phyloP scores from a whole-genome alignment of 345 rosid species.

The Salix dunnii region DNA sequence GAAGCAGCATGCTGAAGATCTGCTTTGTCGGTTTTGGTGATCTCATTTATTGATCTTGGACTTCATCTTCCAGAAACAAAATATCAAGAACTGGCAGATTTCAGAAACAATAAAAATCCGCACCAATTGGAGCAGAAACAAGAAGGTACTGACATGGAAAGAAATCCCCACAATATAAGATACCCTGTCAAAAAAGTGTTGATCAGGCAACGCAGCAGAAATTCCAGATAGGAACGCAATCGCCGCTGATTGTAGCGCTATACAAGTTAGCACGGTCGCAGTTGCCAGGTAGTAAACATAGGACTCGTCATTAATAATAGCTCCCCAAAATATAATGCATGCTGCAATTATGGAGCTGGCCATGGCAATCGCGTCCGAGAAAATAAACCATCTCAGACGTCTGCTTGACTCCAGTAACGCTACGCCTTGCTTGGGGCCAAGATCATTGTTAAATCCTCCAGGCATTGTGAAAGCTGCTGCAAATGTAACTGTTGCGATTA shows the following conservation, averaged over 20 bases:
- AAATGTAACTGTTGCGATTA: constrained; percentile 1
- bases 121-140: neutral
- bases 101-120: neutral
- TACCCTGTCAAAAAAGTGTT: neutral
- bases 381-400: neutral
- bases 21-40: too few relatives aligned
- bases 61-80: neutral
- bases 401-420: neutral
- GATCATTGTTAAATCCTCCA: neutral
- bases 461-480: neutral
- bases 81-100: neutral
- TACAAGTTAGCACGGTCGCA: neutral
- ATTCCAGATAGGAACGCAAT: neutral
- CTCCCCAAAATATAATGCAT: neutral
- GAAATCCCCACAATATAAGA: neutral
- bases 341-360: constrained; percentile 3
- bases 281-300: constrained; percentile 3
- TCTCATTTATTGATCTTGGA: too few relatives aligned
- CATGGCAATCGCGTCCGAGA: constrained; percentile 2
- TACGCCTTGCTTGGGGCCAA: neutral
- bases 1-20: too few relatives aligned
- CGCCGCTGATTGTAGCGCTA: neutral
- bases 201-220: neutral
- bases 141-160: neutral
- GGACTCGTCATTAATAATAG: neutral